Conservation (phyloP, 352 stramenopile genomes). For the Phytophthora sp. region DNA sequence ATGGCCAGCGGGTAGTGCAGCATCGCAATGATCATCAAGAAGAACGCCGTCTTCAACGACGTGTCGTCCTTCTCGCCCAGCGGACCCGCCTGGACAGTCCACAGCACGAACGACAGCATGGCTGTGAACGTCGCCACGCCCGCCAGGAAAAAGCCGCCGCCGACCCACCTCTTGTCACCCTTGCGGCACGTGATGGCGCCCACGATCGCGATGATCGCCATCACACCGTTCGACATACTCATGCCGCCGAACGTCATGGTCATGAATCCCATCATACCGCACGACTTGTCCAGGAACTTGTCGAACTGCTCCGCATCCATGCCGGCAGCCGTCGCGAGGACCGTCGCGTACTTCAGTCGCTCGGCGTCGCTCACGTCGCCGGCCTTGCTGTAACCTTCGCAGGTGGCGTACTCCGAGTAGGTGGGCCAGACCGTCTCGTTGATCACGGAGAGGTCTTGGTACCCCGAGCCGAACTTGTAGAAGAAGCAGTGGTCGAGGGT, state of each 20-base stretch:
- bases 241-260: conserved; percentile 55
- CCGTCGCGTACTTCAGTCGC: conserved; percentile 38
- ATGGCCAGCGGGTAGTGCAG: conserved; percentile 53
- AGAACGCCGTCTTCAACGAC: conserved; percentile 55
- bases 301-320: conserved; percentile 56
- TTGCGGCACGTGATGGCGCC: conserved; percentile 56
- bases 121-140: conserved; percentile 13
- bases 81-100: conserved; percentile 50
- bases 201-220: conserved; percentile 56
- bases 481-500: conserved; percentile 69
- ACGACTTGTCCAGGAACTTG: conserved; percentile 66
- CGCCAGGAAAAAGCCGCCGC: conserved; percentile 23
- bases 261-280: conserved; percentile 38
- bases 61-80: conserved; percentile 68
- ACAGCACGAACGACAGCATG: conserved; percentile 39
- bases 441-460: conserved; percentile 42
- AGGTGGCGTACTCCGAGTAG: conserved; percentile 54
- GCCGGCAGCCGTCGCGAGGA: conserved; percentile 44
- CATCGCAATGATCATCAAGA: conserved; percentile 67
- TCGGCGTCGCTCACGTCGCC: conserved; percentile 27
- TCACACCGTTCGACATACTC: conserved; percentile 41
- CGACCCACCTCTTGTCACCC: conserved; percentile 27
- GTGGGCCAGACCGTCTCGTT: conserved; percentile 41
- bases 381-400: conserved; percentile 48
- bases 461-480: conserved; percentile 54